phyloP scores from a whole-genome alignment of 176 grass and related monocot genomes.

The Ensete glaucum region DNA sequence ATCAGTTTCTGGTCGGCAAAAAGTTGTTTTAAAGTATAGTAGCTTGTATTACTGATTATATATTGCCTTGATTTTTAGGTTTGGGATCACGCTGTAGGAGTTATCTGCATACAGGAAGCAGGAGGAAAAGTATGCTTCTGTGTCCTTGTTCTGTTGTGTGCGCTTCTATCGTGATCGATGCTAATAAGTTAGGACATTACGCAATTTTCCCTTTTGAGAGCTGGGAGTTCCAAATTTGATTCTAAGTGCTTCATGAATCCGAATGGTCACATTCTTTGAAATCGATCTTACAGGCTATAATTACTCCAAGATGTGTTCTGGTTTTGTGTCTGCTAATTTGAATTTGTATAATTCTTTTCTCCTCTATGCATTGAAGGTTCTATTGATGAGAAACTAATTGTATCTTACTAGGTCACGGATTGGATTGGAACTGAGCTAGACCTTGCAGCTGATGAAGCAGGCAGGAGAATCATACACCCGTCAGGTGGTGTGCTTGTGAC shows the following conservation, averaged over 20 bases:
- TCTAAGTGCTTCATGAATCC: neutral
- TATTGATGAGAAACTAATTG: neutral
- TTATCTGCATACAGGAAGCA: conserved; percentile 82
- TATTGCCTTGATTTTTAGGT: conserved; percentile 29
- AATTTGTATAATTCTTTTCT: neutral
- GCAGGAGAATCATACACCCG: conserved; percentile 66
- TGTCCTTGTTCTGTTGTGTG: neutral
- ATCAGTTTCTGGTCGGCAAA: conserved; percentile 18
- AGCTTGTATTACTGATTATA: conserved; percentile 13
- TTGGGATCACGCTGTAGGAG: conserved; percentile 89
- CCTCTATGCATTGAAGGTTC: neutral
- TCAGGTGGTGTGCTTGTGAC: conserved; percentile 63
- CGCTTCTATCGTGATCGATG: neutral
- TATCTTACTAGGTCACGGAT: conserved; percentile 53
- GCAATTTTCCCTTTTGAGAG: neutral
- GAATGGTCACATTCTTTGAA: neutral
- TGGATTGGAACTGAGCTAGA: conserved; percentile 65
- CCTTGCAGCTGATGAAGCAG: conserved; percentile 62
- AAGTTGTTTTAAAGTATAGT: neutral
- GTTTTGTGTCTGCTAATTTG: neutral
- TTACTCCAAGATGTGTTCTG: neutral
- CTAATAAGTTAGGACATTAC: neutral
- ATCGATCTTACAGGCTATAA: neutral
- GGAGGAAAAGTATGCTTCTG: conserved; percentile 55
- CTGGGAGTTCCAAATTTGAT: neutral